Base-by-base conservation (phyloP, 805 yeast genomes). In the Candida ulmi region DNA sequence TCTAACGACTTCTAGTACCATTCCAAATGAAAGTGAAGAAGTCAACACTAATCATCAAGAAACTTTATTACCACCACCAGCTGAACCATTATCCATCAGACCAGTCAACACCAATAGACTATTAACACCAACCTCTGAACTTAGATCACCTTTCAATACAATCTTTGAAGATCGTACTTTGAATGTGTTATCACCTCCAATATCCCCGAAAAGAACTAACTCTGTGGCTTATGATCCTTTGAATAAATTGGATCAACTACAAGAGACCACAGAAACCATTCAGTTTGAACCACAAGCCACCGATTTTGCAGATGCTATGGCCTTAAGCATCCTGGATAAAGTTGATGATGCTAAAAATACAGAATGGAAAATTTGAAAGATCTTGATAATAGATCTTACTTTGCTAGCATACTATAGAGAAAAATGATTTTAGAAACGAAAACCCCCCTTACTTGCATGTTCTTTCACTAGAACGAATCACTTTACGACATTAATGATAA, bases 251-350 rank as follows among this genome's bases (percentile, higher is more conserved):
- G 33, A 34, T n/a, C 30, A 17, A 16, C 15, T 25, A 12, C 18
- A 24, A 9, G 35, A 29, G 12, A 16, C 18, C 17, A 5, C n/a
- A 3, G 17, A 9, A 4, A 17, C 33, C 23, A 23, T 21, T 8
- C 17, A 23, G 6, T 31, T 27, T 11, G 36, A 37, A 17, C 36
- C 34, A 21, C 35, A 38, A 29, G 21, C 38, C 7, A 43, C 50
- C 30, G 58, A 50, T 37, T 40, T 46, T 27, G 58, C 59, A 2
- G 59, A 55, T 39, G 59, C 57, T 2, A 45, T 55, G 51, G 59
- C 59, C 2, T 21, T 43, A 19, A 55, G 58, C 23, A 55, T 55
- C 17, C 35, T 55, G 43, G 52, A 55, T 17, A 50, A 49, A 38
- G 55, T 55, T 11, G 57, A 51, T 31, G 48, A 36, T 8, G 29